Evolutionary conservation across 768 basidiomycete genomes (phyloP).

Genomic region (Lactarius trivialis): DNA sequence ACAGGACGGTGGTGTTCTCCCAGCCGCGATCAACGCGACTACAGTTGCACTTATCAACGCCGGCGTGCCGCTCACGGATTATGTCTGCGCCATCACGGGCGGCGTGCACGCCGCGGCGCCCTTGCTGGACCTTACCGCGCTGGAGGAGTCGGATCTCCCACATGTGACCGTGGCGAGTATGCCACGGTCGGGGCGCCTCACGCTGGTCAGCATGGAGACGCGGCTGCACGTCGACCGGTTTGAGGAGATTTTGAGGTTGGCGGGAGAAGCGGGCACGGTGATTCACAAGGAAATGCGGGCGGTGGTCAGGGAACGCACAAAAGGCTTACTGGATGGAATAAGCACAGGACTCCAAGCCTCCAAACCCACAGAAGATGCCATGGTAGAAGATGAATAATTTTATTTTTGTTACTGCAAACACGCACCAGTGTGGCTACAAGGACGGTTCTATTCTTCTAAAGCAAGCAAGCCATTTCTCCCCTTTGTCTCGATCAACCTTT

Average conservation of each 20-base stretch:
- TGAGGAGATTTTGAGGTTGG: constrained; percentile 78
- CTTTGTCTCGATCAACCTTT: constrained; percentile 89
- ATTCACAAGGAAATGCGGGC: constrained; percentile 80
- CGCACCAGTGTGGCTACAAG: constrained; percentile 1
- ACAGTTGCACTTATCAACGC: constrained; percentile 87
- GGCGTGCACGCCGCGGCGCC: constrained; percentile 79
- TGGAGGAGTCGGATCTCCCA: constrained; percentile 90
- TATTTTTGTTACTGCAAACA: background rate
- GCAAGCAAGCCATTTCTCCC: constrained; percentile 89
- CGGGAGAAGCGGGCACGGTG: constrained; percentile 67
- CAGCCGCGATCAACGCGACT: constrained; percentile 90
- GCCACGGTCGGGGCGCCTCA: constrained; percentile 80
- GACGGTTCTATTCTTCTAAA: constrained; percentile 56
- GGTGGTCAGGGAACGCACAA: constrained; percentile 60
- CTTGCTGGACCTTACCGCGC: constrained; percentile 77
- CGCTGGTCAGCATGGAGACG: constrained; percentile 89
- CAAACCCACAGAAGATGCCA: constrained; percentile 19
- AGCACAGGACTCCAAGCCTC: constrained; percentile 35
- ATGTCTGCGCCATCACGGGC: constrained; percentile 83
- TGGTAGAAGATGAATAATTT: constrained; percentile 13
- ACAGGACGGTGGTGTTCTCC: constrained; percentile 88
- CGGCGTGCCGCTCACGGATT: constrained; percentile 86
- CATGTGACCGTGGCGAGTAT: constrained; percentile 84
- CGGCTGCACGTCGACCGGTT: constrained; percentile 90
- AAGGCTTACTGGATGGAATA: constrained; percentile 55